Conservation (phyloP, 371 early-diverging fungal genomes). For the Basidiobolus meristosporus region DNA sequence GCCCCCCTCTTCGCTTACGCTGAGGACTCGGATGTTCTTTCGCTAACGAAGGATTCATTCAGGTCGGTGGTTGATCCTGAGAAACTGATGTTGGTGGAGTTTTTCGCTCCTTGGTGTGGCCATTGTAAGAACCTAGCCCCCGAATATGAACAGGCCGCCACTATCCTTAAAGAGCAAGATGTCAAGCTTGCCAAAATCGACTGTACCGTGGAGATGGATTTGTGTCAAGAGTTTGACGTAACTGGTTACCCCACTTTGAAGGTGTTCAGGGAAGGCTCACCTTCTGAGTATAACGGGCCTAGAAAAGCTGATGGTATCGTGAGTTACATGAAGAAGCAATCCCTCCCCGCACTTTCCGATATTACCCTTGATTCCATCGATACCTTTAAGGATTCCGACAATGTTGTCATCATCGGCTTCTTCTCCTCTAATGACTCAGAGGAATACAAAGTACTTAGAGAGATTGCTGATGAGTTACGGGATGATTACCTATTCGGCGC, state of each 20-base stretch:
- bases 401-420: conserved; percentile 74
- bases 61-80: conserved; percentile 27
- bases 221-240: conserved; percentile 64
- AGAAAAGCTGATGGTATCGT: conserved; percentile 71
- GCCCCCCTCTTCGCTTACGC: conserved; percentile 4
- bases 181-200: conserved; percentile 85
- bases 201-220: conserved; percentile 68
- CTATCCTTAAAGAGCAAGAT: conserved; percentile 37
- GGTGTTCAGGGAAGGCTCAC: conserved; percentile 57
- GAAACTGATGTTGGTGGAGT: conserved; percentile 72
- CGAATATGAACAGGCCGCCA: conserved; percentile 80
- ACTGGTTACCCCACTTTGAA: conserved; percentile 89
- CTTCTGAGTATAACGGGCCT: conserved; percentile 58
- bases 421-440: conserved; percentile 24
- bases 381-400: conserved; percentile 55
- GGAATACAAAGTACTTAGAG: conserved; percentile 35
- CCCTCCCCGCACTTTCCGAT: conserved; percentile 54
- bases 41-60: conserved; percentile 46
- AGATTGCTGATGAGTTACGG: conserved; percentile 51
- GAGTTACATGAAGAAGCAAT: conserved; percentile 79
- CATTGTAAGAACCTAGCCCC: conserved; percentile 90
- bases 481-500: conserved; percentile 70
- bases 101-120: conserved; percentile 91
- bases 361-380: conserved; percentile 41
- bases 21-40: conserved; percentile 40